Conservation (phyloP, 495 filamentous ascomycete genomes). For the Hamigera avellanea region DNA sequence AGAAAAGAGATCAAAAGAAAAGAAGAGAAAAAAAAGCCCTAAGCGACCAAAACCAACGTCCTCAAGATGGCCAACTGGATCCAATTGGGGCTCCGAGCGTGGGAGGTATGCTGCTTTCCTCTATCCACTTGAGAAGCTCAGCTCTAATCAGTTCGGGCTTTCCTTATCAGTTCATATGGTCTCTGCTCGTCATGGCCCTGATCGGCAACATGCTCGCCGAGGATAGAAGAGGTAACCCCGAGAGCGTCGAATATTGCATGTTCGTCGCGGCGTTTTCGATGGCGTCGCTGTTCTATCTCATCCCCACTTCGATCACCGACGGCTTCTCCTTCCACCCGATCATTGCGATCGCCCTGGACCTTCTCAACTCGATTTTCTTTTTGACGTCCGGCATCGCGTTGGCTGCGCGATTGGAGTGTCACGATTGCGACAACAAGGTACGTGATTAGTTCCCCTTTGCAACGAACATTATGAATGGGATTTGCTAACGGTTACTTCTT, state of each 20-base stretch:
- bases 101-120: too few relatives aligned
- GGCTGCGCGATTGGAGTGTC: slow-evolving; percentile 44
- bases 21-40: too few relatives aligned
- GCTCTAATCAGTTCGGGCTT: too few relatives aligned
- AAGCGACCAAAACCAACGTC: background rate
- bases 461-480: too few relatives aligned
- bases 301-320: slow-evolving; percentile 40
- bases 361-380: slow-evolving; percentile 53
- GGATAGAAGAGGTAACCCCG: slow-evolving; percentile 41
- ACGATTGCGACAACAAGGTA: slow-evolving; percentile 54
- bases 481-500: too few relatives aligned
- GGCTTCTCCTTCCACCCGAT: slow-evolving; percentile 40
- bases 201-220: slow-evolving; percentile 57
- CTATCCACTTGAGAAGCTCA: too few relatives aligned
- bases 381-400: slow-evolving; percentile 53
- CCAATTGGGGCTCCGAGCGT: slow-evolving; percentile 24
- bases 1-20: too few relatives aligned
- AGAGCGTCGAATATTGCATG: slow-evolving; percentile 50
- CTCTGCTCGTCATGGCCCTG: slow-evolving; percentile 55
- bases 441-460: slow-evolving; percentile 17
- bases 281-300: slow-evolving; percentile 50
- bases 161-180: slow-evolving; percentile 46
- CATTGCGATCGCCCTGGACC: slow-evolving; percentile 44
- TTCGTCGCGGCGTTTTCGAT: slow-evolving; percentile 55
- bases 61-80: slow-evolving; percentile 19